Conservation (phyloP, 768 basidiomycete genomes). For the Xerocomellus intermedius region DNA sequence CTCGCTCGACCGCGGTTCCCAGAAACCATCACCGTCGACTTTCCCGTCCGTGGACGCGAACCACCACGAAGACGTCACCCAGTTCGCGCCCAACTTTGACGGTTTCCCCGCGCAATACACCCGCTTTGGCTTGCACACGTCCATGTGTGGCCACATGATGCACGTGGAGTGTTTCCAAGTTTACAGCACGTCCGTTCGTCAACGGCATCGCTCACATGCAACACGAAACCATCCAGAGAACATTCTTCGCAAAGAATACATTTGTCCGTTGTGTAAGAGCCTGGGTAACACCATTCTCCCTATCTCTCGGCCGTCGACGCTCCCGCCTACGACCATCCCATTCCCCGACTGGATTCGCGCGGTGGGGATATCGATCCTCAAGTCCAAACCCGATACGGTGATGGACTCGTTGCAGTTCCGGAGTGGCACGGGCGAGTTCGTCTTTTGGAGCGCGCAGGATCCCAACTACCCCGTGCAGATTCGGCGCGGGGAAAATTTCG, state of each 20-base stretch:
- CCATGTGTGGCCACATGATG: slow-evolving; percentile 96
- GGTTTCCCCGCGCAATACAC: slow-evolving; percentile 70
- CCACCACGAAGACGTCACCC: slow-evolving; percentile 27
- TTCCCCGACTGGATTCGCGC: slow-evolving; percentile 90
- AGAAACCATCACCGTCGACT: slow-evolving; percentile 30
- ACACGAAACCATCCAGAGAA: slow-evolving; percentile 94
- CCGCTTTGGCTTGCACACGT: slow-evolving; percentile 82
- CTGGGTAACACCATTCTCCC: slow-evolving; percentile 94
- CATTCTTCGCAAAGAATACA: slow-evolving; percentile 90
- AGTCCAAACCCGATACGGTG: slow-evolving; percentile 71
- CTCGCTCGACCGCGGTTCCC: slow-evolving; percentile 59
- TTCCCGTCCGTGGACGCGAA: slow-evolving; percentile 32
- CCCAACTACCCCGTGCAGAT: slow-evolving; percentile 59
- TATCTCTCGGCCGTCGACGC: slow-evolving; percentile 52
- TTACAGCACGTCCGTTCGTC: slow-evolving; percentile 82
- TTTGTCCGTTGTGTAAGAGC: slow-evolving; percentile 96
- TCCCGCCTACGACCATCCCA: slow-evolving; percentile 47
- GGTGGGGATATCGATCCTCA: slow-evolving; percentile 85
- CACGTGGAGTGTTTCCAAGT: slow-evolving; percentile 92
- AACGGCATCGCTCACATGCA: slow-evolving; percentile 83
- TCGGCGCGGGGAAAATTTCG: slow-evolving; percentile 52
- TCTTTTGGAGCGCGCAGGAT: slow-evolving; percentile 86
- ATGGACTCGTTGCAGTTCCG: slow-evolving; percentile 73
- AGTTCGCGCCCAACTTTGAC: slow-evolving; percentile 64
- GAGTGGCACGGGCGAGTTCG: slow-evolving; percentile 84